A percentile compares a stretch with the other conserved stretches of the same genome.
Evolutionary conservation across 2,329 filamentous ascomycete genomes (phyloP).

Genomic region (Metarhizium humberi): DNA sequence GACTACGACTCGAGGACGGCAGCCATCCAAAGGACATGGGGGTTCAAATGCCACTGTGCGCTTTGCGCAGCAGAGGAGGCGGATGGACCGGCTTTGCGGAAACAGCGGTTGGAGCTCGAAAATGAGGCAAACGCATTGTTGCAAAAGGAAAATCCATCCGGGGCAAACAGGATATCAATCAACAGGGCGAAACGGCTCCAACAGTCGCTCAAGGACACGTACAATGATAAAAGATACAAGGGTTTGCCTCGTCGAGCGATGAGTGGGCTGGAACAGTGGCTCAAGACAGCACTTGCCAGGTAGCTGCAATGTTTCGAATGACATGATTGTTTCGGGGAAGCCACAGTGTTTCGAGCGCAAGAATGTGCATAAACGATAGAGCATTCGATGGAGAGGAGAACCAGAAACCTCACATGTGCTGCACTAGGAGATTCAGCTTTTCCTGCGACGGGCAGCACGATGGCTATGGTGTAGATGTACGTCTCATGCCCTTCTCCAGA

Average conservation of each 20-base stretch:
- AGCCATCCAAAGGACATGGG: slow-evolving; percentile 21
- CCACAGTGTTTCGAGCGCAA: no score
- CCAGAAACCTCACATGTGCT: no score
- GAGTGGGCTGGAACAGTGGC: slow-evolving; percentile 18
- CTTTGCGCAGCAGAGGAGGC: slow-evolving; percentile 23
- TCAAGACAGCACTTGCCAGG: slow-evolving; percentile 5
- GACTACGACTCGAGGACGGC: slow-evolving; percentile 14
- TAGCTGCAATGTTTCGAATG: neutral
- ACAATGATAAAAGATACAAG: slow-evolving; percentile 16
- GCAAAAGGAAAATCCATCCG: slow-evolving; percentile 1
- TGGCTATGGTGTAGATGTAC: no score
- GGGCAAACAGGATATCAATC: slow-evolving; percentile 11
- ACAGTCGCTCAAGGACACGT: slow-evolving; percentile 16
- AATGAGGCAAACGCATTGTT: slow-evolving; percentile 14
- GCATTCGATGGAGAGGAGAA: no score
- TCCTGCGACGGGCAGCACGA: no score
- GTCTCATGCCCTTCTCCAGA: no score
- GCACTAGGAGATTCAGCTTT: no score
- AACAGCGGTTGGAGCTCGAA: slow-evolving; percentile 11
- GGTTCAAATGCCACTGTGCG: slow-evolving; percentile 26
- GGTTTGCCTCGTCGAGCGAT: slow-evolving; percentile 15
- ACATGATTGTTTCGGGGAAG: no score
- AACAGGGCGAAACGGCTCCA: slow-evolving; percentile 16
- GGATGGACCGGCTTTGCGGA: slow-evolving; percentile 11
- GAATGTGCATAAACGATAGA: no score